Conservation (phyloP, 345 rosid genomes). For the Barbarea vulgaris region DNA sequence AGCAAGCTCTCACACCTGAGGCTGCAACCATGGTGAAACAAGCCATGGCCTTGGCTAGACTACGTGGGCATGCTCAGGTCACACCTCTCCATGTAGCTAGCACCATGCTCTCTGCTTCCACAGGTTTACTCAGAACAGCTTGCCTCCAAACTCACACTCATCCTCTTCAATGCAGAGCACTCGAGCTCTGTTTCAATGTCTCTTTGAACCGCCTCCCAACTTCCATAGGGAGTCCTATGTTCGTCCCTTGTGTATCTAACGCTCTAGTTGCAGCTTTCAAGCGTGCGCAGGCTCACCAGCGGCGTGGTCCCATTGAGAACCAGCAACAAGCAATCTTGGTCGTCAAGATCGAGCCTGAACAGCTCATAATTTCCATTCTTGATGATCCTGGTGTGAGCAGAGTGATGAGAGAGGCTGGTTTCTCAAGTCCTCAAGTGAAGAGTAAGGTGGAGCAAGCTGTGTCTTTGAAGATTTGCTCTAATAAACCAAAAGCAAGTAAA, state of each 20-base stretch:
- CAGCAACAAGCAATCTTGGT: conserved; percentile 83
- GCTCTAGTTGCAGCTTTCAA: conserved; percentile 91
- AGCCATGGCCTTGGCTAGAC: conserved; percentile 67
- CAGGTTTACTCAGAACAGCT: conserved; percentile 73
- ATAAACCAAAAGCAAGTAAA: conserved; percentile 47
- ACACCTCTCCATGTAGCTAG: conserved; percentile 92
- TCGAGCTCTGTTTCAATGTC: conserved; percentile 95
- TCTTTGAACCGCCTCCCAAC: conserved; percentile 91
- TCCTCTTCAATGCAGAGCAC: conserved; percentile 91
- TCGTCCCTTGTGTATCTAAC: conserved; percentile 76
- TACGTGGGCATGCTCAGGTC: conserved; percentile 88
- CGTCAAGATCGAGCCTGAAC: conserved; percentile 80
- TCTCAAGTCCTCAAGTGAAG: conserved; percentile 81
- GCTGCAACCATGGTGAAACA: conserved; percentile 72
- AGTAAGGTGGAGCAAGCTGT: conserved; percentile 70
- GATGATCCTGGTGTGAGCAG: conserved; percentile 96
- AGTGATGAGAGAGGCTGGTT: conserved; percentile 97
- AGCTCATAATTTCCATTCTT: conserved; percentile 79
- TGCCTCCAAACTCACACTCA: conserved; percentile 89
- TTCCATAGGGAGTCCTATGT: conserved; percentile 56
- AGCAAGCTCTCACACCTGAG: conserved; percentile 70
- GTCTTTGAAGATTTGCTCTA: conserved; percentile 54
- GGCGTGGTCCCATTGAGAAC: conserved; percentile 80
- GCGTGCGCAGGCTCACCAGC: conserved; percentile 95
- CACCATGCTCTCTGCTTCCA: conserved; percentile 71